A percentile compares a stretch with the other conserved stretches of the same genome.
Conservation (phyloP, 106 monocot species). For the Dendrobium chrysotoxum region DNA sequence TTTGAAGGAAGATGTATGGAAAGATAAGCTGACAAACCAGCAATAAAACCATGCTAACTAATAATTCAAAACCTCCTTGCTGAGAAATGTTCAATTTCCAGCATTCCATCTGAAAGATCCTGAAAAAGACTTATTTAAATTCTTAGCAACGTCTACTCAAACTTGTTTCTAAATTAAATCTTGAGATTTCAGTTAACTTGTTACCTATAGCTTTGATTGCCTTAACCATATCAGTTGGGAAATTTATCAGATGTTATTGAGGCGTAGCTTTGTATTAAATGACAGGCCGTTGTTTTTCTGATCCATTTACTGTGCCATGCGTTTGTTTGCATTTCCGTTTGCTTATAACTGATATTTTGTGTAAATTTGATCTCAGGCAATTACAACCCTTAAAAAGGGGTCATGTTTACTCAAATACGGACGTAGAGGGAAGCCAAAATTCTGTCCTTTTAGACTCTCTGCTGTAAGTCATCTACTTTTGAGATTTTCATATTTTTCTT, state of each 20-base stretch:
- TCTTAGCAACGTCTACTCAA: too few relatives aligned
- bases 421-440: slow-evolving; percentile 64
- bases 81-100: too few relatives aligned
- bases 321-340: neutral
- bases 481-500: neutral
- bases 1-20: too few relatives aligned
- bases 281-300: neutral
- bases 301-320: neutral
- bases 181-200: too few relatives aligned
- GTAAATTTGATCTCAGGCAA: slow-evolving; percentile 8
- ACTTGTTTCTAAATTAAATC: too few relatives aligned
- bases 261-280: neutral
- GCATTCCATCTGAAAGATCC: too few relatives aligned
- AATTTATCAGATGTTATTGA: neutral
- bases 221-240: neutral
- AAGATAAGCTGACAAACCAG: too few relatives aligned
- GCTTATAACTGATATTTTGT: neutral
- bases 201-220: neutral
- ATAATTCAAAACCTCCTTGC: too few relatives aligned
- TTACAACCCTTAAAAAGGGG: slow-evolving; percentile 8
- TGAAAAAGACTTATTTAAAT: too few relatives aligned
- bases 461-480: slow-evolving; percentile 33
- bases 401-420: slow-evolving; percentile 13
- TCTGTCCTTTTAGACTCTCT: slow-evolving; percentile 75
- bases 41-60: too few relatives aligned